phyloP scores from a whole-genome alignment of 2,329 filamentous ascomycete species.

The Thielaviopsis punctulata region DNA sequence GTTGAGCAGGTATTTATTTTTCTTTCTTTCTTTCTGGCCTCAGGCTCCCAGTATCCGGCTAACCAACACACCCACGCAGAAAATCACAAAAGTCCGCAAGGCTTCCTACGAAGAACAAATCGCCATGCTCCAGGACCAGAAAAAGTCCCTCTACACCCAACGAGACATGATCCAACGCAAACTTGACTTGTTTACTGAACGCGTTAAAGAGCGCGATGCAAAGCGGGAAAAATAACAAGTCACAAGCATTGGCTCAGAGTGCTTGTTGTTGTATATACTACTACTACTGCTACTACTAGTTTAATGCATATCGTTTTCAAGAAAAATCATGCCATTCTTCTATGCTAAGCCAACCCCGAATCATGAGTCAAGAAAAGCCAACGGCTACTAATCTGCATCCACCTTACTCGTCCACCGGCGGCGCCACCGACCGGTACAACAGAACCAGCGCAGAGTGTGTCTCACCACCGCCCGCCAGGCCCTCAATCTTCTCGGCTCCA shows the following conservation, averaged over 20 bases:
- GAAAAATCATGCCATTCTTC: too few species aligned
- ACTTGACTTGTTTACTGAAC: slow-evolving; percentile 23
- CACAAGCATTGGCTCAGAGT: too few species aligned
- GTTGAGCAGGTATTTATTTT: slow-evolving; percentile 23
- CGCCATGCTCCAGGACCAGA: slow-evolving; percentile 26
- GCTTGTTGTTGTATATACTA: too few species aligned
- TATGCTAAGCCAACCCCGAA: too few species aligned
- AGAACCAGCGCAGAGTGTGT: slow-evolving; percentile 69
- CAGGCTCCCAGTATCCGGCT: neutral
- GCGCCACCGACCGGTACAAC: slow-evolving; percentile 57
- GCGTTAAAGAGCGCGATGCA: slow-evolving; percentile 22
- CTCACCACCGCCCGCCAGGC: slow-evolving; percentile 75
- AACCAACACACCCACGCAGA: slow-evolving; percentile 13
- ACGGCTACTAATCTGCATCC: too few species aligned
- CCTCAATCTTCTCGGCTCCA: slow-evolving; percentile 75
- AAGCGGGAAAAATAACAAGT: slow-evolving; percentile 17
- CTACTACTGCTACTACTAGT: too few species aligned
- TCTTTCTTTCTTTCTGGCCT: neutral
- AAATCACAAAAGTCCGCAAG: slow-evolving; percentile 22
- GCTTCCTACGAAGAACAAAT: slow-evolving; percentile 28
- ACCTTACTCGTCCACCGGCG: slow-evolving; percentile 41
- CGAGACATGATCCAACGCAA: slow-evolving; percentile 25
- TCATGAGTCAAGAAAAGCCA: too few species aligned
- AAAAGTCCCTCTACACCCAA: slow-evolving; percentile 22
- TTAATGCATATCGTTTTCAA: too few species aligned